These are phyloP conservation scores for Ampelomyces quisqualis DNA, from an alignment of 2,329 filamentous ascomycete genomes.

Conservation along the genomic window DNA sequence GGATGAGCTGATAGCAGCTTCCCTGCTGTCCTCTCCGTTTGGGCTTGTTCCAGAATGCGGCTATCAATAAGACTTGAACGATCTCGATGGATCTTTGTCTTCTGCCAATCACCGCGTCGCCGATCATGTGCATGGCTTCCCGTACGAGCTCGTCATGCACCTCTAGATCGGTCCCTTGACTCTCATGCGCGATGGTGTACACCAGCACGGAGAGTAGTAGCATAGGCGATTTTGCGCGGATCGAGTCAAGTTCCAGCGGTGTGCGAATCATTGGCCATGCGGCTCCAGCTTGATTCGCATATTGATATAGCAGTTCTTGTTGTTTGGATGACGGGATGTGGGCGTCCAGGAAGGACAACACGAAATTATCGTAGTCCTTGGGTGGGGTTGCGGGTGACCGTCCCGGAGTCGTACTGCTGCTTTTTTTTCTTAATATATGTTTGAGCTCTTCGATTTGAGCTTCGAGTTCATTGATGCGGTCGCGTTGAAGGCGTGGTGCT, in stretches of 20 bases:
- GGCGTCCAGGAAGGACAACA: slow-evolving; percentile 23
- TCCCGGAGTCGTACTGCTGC: slow-evolving; percentile 18
- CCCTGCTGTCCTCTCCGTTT: slow-evolving; percentile 19
- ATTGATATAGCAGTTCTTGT: slow-evolving; percentile 20
- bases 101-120: slow-evolving; percentile 22
- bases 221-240: slow-evolving; percentile 26
- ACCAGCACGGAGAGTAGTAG: slow-evolving; percentile 24
- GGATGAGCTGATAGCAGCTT: slow-evolving; percentile 29
- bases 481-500: slow-evolving; percentile 30
- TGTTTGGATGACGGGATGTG: slow-evolving; percentile 23
- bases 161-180: slow-evolving; percentile 21
- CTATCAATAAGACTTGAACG: slow-evolving; percentile 30
- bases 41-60: slow-evolving; percentile 26
- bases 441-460: slow-evolving; percentile 25
- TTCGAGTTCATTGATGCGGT: slow-evolving; percentile 31
- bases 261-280: slow-evolving; percentile 25
- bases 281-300: slow-evolving; percentile 16
- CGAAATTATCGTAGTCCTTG: slow-evolving; percentile 17
- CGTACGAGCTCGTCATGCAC: slow-evolving; percentile 30
- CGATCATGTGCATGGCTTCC: slow-evolving; percentile 24
- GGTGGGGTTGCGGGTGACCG: slow-evolving; percentile 17
- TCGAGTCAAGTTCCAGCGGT: slow-evolving; percentile 10
- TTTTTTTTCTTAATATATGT: slow-evolving; percentile 17
- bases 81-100: slow-evolving; percentile 30
- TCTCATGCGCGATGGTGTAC: slow-evolving; percentile 21